These are phyloP conservation scores for Pestalotiopsis sp. DNA, from an alignment of 2,329 filamentous ascomycete species.

Conservation along the genomic window DNA sequence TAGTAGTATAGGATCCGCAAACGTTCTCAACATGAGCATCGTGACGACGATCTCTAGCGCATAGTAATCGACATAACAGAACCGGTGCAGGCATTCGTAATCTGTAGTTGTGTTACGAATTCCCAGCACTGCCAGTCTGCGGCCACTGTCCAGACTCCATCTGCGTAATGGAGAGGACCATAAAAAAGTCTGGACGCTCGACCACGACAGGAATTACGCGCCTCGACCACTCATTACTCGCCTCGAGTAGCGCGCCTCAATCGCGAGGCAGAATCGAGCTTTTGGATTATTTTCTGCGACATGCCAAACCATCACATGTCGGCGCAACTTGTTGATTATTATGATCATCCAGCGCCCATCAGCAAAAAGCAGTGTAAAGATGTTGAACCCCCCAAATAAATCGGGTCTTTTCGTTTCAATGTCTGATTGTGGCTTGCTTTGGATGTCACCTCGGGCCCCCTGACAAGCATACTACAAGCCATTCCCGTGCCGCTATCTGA, in stretches of 20 bases:
- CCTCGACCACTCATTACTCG: background rate
- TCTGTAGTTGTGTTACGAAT: too few relatives aligned
- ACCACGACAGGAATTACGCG: background rate
- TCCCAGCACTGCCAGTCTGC: too few relatives aligned
- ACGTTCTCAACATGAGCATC: background rate
- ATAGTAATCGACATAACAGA: background rate
- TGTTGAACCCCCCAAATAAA: slow-evolving; percentile 10
- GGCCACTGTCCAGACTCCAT: too few relatives aligned
- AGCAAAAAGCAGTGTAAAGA: background rate
- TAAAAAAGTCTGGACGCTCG: background rate
- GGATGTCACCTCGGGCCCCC: background rate
- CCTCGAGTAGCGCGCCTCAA: background rate
- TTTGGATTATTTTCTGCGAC: background rate
- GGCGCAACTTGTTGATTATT: background rate
- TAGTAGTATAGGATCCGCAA: background rate
- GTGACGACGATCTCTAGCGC: background rate
- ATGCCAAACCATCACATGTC: background rate
- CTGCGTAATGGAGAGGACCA: too few relatives aligned
- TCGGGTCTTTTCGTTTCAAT: slow-evolving; percentile 2
- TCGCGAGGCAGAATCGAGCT: background rate
- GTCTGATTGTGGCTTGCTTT: slow-evolving; percentile 3
- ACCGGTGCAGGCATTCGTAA: background rate
- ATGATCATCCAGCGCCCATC: background rate
- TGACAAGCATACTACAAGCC: background rate
- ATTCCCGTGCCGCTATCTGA: slow-evolving; percentile 1